Evolutionary conservation across 495 filamentous ascomycete species (phyloP), one percentile per base, ranked within the genome.

Genomic region (Penicillium bialowiezense): DNA sequence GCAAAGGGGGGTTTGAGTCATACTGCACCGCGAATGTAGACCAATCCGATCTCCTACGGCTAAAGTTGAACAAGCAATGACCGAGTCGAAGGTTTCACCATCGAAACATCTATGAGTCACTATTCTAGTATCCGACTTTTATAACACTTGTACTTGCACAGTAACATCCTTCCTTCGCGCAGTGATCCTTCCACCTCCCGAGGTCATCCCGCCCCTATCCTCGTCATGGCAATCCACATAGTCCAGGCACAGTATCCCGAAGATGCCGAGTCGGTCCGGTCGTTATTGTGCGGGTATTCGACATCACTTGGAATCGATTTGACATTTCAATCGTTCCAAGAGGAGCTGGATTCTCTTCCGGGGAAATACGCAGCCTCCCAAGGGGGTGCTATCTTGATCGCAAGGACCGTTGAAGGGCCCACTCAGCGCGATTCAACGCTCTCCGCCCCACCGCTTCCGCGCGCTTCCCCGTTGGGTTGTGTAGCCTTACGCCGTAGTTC

Each of bases 261-360:
- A 38, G 77, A 81, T 46, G 52, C 70, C 8, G 39, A 52, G 13
- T 55, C 57, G 15, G 61, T 68, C 10, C 55, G 48, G 26, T 41
- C 37, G 4, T 68, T 84, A 42, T 84, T 84, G 60, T 65, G 63
- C 7, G 68, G 67, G 3, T 85, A 86, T 45, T 74, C 73, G n/a
- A 34, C 62, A 23, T 77, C 72, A 7, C 65, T 84, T 2, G 61
- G 59, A 21, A 68, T 84, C 44, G 80, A 84, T 52, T 76, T 85
- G 37, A 68, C 71, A 0, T 84, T 78, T 58, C 82, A 86, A 56
- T 69, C 71, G 44, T 85, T 83, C 54, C 57, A 67, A 14, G 48
- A 56, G 5, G 82, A 86, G 51, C 60, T 85, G 0, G 58, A 67
- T 13, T 69, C 58, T 14, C 56, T 86, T 2, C 80, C 82, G 0